Base-by-base conservation (phyloP, 768 basidiomycete species). In the Daedaleopsis sinensis region DNA sequence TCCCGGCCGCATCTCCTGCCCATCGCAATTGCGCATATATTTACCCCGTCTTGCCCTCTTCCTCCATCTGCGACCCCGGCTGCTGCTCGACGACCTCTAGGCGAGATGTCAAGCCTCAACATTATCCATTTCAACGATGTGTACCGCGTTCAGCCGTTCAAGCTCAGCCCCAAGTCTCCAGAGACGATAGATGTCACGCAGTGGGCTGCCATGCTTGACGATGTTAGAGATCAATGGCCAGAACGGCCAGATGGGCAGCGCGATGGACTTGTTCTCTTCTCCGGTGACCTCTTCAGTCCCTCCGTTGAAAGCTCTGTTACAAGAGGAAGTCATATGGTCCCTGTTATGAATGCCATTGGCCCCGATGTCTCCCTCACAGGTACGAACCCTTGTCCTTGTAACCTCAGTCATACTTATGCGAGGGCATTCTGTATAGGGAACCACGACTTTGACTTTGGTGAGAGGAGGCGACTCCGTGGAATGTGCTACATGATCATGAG, bases 381-480 rank as follows among this genome's bases (percentile, higher is more conserved):
- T 92, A 36, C 54, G 88, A 73, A 16, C 8, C 7, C 8, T 37
- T 36, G 16, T 55, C 54, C n/a, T 35, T 19, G 57, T 36, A 43
- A 3, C 27, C 27, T 32, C 27, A 32, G 7, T 32, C 27, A 32
- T 32, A 7, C 27, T 32, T 32, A 32, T 32, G 27, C n/a, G n/a
- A n/a, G n/a, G n/a, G n/a, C n/a, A 38, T 16, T 19, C 13, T 37
- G 43, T 57, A 15, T 61, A 93, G 92, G 94, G 5, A 96, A 97
- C 70, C 94, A 97, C 65, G 94, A 96, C 66, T 95, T 95, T 73
- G 94, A 96, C 74, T 93, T 91, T 65, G 91, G 90, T 89, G 59
- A 51, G 76, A 37, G 27, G 39, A 32, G 61, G 23, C 18, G 9
- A 12, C 42, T 24, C 39, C 18, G 18, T 2, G n/a, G 15, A 39